Evolutionary conservation across 768 basidiomycete species (phyloP).

Genomic region (Tylopilus rubrobrunneus): DNA sequence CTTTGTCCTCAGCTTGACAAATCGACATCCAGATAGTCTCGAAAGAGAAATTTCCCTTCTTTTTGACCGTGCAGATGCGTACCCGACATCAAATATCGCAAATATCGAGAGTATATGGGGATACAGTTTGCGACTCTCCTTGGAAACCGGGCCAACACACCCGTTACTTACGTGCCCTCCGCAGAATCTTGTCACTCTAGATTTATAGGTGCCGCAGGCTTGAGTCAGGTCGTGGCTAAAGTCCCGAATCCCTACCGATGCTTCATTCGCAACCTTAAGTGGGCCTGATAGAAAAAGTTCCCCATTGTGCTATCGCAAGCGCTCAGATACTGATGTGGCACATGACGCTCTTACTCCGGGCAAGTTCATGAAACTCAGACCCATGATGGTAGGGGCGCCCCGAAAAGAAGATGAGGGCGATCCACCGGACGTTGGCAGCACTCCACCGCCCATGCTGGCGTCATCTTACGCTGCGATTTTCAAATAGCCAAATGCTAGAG

Average conservation of each 20-base stretch:
- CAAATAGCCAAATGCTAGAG: conserved; percentile 19
- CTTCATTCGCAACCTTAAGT: neutral
- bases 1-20: neutral
- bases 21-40: neutral
- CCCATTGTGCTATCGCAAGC: neutral
- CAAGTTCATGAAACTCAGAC: neutral
- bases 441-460: neutral
- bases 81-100: neutral
- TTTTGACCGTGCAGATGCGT: neutral
- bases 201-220: neutral
- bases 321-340: neutral
- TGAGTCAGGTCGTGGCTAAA: neutral
- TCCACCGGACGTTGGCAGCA: neutral
- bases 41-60: neutral
- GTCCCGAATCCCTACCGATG: neutral
- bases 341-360: neutral
- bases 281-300: neutral
- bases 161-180: neutral
- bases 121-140: neutral
- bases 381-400: neutral
- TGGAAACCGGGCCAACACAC: neutral
- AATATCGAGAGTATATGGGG: neutral
- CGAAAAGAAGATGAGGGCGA: neutral
- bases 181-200: neutral
- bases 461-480: conserved; percentile 6